These are phyloP conservation scores for Fragaria nilgerrensis DNA, from an alignment of 306 rosid genomes.

Conservation along the genomic window DNA sequence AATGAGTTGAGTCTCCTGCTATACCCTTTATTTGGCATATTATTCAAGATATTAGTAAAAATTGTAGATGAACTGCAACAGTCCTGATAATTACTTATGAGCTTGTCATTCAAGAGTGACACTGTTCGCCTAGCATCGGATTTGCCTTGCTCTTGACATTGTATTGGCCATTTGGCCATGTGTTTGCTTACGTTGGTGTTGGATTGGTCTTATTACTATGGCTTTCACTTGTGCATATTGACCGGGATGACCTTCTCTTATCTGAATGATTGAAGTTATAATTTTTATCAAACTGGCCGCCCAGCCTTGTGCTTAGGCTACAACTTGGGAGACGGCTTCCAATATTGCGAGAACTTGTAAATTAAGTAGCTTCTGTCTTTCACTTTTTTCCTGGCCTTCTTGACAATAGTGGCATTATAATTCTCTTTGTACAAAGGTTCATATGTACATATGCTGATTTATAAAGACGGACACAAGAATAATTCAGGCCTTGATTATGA, in stretches of 20 bases:
- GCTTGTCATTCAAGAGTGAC: background rate
- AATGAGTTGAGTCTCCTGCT: background rate
- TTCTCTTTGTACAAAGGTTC: background rate
- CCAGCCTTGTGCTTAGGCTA: background rate
- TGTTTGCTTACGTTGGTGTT: background rate
- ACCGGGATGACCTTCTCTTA: background rate
- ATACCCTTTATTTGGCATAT: background rate
- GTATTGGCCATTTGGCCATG: background rate
- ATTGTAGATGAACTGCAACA: slow-evolving; percentile 1
- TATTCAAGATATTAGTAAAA: background rate
- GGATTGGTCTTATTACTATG: background rate
- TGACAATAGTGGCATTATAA: background rate
- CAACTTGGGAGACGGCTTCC: background rate
- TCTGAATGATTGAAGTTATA: background rate
- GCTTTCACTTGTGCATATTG: background rate
- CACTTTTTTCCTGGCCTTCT: slow-evolving; percentile 24
- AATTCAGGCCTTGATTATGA: background rate
- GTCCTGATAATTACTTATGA: background rate
- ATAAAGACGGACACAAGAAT: background rate
- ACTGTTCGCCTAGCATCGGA: background rate
- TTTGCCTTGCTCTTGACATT: background rate
- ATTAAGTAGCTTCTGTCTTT: slow-evolving; percentile 40
- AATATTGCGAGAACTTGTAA: slow-evolving; percentile 89
- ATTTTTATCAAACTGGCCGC: background rate
- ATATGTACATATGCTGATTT: background rate